Evolutionary conservation across 164 flowering plant genomes (phyloP).

Genomic region (Magnolia kwangsiensis): DNA sequence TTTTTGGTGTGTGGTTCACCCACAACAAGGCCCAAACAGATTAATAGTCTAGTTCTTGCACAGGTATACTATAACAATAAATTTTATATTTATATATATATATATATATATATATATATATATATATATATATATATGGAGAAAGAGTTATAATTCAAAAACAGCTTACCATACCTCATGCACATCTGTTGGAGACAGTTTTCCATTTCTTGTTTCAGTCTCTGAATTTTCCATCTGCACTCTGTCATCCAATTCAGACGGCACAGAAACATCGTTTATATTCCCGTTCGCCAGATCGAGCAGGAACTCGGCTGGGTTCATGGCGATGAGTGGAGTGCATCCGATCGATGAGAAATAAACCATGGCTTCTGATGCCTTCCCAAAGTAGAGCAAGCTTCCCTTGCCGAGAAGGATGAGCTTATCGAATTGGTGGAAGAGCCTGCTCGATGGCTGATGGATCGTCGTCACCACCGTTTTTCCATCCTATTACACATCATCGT

Average conservation of each 20-base stretch:
- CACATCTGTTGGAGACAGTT: constrained; percentile 67
- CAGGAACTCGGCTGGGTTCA: constrained; percentile 99
- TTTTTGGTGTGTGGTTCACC: no score
- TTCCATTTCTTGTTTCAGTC: constrained; percentile 52
- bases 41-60: no score
- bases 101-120: no score
- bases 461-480: constrained; percentile 95
- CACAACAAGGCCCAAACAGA: no score
- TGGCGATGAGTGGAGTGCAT: constrained; percentile 82
- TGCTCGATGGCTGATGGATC: constrained; percentile 96
- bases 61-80: no score
- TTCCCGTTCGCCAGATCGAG: constrained; percentile 97
- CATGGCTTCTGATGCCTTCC: constrained; percentile 88
- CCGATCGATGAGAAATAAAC: constrained; percentile 87
- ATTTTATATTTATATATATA: no score
- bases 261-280: constrained; percentile 76
- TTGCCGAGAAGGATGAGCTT: constrained; percentile 90
- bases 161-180: constrained; percentile 55
- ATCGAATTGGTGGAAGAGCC: constrained; percentile 92
- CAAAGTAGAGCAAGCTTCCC: constrained; percentile 86
- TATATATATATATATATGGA: background rate
- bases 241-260: constrained; percentile 80
- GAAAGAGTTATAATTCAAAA: background rate
- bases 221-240: constrained; percentile 59
- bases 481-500: constrained; percentile 38